Evolutionary conservation across 139 green algal genomes (phyloP).

Genomic region (Picocystis salinarum): DNA sequence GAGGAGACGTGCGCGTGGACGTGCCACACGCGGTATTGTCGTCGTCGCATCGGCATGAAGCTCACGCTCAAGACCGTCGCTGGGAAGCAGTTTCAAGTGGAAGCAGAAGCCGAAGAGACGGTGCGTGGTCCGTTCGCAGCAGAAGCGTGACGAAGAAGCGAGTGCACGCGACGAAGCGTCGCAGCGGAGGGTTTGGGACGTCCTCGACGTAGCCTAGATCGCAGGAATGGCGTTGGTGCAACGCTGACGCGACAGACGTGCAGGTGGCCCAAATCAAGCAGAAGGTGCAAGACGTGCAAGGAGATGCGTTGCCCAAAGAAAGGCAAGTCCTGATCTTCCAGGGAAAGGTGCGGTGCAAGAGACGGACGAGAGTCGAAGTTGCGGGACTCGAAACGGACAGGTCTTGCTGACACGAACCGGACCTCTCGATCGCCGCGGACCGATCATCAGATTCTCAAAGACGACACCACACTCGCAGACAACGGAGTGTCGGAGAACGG

Average conservation of each 20-base stretch:
- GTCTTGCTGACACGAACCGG: neutral
- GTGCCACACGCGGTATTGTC: too few relatives aligned
- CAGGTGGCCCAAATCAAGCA: conserved; percentile 49
- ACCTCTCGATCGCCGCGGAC: neutral
- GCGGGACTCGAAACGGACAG: too few relatives aligned
- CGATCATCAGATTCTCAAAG: conserved; percentile 53
- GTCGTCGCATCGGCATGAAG: conserved; percentile 69
- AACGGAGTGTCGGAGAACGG: conserved; percentile 48
- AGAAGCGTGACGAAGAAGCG: too few relatives aligned
- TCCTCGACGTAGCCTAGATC: too few relatives aligned
- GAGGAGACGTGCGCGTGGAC: too few relatives aligned
- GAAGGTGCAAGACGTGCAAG: conserved; percentile 30
- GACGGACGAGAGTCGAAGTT: neutral
- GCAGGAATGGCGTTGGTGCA: too few relatives aligned
- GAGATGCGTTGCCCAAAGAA: conserved; percentile 25
- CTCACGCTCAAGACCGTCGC: conserved; percentile 71
- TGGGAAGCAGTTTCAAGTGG: conserved; percentile 52
- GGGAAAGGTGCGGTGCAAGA: conserved; percentile 35
- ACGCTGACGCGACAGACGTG: conserved; percentile 3
- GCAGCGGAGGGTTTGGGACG: neutral
- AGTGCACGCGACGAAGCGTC: neutral
- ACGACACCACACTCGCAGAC: conserved; percentile 54
- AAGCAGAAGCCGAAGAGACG: conserved; percentile 38
- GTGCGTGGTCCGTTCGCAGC: conserved; percentile 17
- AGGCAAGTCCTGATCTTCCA: conserved; percentile 49